phyloP scores from a whole-genome alignment of 1,284 basidiomycete genomes.

The Trichosporon sp. region DNA sequence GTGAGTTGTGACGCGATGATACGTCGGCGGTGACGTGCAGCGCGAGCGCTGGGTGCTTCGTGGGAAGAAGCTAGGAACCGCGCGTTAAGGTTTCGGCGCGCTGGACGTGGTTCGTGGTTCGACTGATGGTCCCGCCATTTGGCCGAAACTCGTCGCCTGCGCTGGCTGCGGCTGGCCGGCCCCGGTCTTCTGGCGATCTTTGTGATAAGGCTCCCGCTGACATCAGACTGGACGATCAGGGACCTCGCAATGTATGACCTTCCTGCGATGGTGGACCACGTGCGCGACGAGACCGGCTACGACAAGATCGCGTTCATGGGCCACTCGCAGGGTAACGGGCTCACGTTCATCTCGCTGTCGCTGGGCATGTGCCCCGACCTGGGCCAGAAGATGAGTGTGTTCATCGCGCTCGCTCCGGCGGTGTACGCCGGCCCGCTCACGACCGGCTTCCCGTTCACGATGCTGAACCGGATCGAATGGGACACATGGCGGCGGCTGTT shows the following conservation, averaged over 20 bases:
- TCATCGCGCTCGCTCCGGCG: constrained; percentile 60
- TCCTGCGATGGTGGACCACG: constrained; percentile 59
- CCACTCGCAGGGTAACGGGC: constrained; percentile 60
- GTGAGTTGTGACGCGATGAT: constrained; percentile 36
- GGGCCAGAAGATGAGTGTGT: constrained; percentile 56
- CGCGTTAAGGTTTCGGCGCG: background rate
- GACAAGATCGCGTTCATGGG: constrained; percentile 61
- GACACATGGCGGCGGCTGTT: constrained; percentile 57
- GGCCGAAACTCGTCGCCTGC: background rate
- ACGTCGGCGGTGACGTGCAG: background rate
- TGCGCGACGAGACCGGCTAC: constrained; percentile 57
- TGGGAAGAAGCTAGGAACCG: background rate
- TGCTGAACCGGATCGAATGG: constrained; percentile 56
- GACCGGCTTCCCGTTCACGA: constrained; percentile 57
- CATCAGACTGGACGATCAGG: constrained; percentile 58
- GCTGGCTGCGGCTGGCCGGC: background rate
- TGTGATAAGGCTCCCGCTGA: constrained; percentile 9
- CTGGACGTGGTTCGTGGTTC: background rate
- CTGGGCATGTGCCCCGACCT: constrained; percentile 58
- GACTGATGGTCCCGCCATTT: background rate
- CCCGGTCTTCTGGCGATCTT: no score
- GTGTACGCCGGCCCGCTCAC: constrained; percentile 61
- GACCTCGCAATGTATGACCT: constrained; percentile 61
- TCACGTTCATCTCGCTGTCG: constrained; percentile 57
- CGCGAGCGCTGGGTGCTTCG: background rate